Evolutionary conservation across 2,329 filamentous ascomycete species (phyloP).

Genomic region (Fusarium odoratissimum): DNA sequence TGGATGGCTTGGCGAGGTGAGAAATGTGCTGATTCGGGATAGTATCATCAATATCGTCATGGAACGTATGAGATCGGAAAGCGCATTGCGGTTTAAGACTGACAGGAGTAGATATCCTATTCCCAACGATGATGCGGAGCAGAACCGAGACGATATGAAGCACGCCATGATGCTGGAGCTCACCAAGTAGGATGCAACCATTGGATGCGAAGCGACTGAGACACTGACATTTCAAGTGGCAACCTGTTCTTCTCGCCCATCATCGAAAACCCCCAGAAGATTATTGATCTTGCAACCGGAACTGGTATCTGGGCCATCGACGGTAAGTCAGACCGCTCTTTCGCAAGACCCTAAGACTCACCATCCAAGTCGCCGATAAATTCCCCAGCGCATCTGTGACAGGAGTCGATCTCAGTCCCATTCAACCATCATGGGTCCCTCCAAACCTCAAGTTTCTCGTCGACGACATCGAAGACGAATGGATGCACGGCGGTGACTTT

Average conservation of each 20-base stretch:
- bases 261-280: conserved; percentile 27
- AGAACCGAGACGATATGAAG: conserved; percentile 45
- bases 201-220: fast-evolving
- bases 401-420: conserved; percentile 42
- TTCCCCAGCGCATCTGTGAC: conserved; percentile 39
- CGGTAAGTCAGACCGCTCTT: background rate
- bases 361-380: conserved; percentile 36
- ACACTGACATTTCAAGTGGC: conserved; percentile 19
- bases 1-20: fast-evolving
- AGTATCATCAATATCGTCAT: conserved; percentile 43
- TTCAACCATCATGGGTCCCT: conserved; percentile 51
- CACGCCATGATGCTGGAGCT: conserved; percentile 49
- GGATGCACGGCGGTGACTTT: conserved; percentile 50
- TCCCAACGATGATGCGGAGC: conserved; percentile 44
- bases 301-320: conserved; percentile 43
- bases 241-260: conserved; percentile 38
- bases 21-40: background rate
- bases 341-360: background rate
- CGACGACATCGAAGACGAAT: conserved; percentile 59
- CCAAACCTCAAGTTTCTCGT: conserved; percentile 55
- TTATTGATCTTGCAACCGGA: conserved; percentile 39
- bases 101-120: conserved; percentile 43
- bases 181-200: conserved; percentile 21
- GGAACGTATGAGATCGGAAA: conserved; percentile 23
- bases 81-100: background rate